Conservation (phyloP, 2,329 filamentous ascomycete genomes). For the Neopestalotiopsis sp. region DNA sequence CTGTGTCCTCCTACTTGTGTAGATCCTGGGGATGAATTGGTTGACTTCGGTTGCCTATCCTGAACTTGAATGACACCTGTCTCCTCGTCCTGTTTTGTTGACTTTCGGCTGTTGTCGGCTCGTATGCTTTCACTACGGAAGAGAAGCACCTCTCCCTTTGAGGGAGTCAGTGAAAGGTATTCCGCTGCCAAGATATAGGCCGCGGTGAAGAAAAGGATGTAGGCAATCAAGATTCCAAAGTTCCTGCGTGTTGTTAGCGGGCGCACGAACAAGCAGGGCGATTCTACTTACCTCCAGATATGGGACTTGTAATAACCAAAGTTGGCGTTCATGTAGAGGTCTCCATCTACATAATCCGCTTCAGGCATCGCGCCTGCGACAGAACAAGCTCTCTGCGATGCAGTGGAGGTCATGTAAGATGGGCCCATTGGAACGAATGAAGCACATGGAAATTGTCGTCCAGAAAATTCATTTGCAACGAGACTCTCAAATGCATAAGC, state of each 20-base stretch:
- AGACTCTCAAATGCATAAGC: conserved; percentile 79
- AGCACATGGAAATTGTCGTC: conserved; percentile 60
- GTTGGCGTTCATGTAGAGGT: conserved; percentile 55
- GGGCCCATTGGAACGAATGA: conserved; percentile 55
- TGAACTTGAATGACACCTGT: conserved; percentile 46
- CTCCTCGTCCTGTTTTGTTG: conserved; percentile 51
- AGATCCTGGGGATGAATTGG: conserved; percentile 31
- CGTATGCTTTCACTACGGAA: conserved; percentile 69
- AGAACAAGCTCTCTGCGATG: conserved; percentile 53
- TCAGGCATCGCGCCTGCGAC: conserved; percentile 61
- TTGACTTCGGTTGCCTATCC: conserved; percentile 44
- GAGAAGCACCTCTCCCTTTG: conserved; percentile 75
- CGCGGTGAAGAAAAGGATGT: conserved; percentile 61
- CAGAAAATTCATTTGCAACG: conserved; percentile 81
- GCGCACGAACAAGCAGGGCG: not conserved
- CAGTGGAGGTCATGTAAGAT: conserved; percentile 55
- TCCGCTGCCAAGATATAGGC: conserved; percentile 67
- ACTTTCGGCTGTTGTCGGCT: conserved; percentile 47
- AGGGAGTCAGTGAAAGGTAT: conserved; percentile 66
- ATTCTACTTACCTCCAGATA: conserved; percentile 52
- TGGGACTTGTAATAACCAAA: conserved; percentile 62
- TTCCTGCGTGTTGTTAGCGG: conserved; percentile 48
- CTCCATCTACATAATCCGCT: conserved; percentile 56
- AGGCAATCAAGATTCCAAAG: conserved; percentile 68
- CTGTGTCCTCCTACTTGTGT: conserved; percentile 43